These are phyloP conservation scores for Coemansia sp. DNA, from an alignment of 192 early-diverging fungal genomes.

Conservation along the genomic window DNA sequence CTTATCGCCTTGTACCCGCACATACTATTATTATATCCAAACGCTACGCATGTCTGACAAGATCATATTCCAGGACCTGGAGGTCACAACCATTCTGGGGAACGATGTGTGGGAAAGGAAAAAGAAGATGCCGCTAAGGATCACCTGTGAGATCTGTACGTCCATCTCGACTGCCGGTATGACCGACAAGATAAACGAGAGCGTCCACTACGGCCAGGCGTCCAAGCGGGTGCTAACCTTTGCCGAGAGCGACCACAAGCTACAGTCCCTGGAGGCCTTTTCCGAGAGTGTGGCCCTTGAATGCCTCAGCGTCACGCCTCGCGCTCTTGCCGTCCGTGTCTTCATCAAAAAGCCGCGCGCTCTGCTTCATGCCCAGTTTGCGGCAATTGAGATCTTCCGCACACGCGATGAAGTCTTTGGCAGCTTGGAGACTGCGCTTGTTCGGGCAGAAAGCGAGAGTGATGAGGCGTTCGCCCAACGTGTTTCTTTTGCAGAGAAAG, in stretches of 20 bases:
- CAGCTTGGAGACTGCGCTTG: conserved; percentile 20
- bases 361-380: conserved; percentile 85
- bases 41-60: conserved; percentile 56
- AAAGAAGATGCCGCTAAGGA: conserved; percentile 83
- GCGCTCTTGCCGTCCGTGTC: conserved; percentile 67
- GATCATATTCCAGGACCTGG: conserved; percentile 72
- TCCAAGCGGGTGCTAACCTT: conserved; percentile 74
- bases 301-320: conserved; percentile 60
- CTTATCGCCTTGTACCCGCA: not conserved
- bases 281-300: conserved; percentile 66
- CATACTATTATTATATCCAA: not conserved
- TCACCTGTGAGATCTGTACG: conserved; percentile 74
- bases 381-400: conserved; percentile 86
- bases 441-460: conserved; percentile 8
- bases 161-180: conserved; percentile 74
- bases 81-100: conserved; percentile 81
- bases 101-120: conserved; percentile 91
- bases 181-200: conserved; percentile 75
- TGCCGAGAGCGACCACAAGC: conserved; percentile 66
- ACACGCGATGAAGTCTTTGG: conserved; percentile 60
- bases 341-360: conserved; percentile 82
- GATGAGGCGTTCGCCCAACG: conserved; percentile 12
- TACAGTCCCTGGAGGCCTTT: conserved; percentile 71
- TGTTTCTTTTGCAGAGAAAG: conserved; percentile 7
- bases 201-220: conserved; percentile 82